Base-by-base conservation (phyloP, 192 early-diverging fungal species). In the Geranomyces variabilis region DNA sequence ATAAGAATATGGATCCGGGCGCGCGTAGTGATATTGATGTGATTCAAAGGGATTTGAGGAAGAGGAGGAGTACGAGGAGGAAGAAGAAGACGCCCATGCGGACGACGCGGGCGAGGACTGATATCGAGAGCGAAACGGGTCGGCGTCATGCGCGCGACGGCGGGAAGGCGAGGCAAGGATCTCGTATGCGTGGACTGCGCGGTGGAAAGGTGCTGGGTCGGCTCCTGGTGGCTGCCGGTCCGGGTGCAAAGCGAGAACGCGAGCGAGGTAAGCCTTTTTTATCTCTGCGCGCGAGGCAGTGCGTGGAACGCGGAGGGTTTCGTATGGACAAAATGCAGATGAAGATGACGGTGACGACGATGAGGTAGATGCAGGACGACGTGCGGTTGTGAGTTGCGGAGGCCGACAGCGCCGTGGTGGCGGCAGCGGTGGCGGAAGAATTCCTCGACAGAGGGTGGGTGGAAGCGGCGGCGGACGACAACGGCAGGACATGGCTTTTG, bases 201-300 rank as follows among this genome's bases (percentile, higher is more conserved):
- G 34, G 15, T 68, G 60, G 46, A 75, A 75, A 1, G 46, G 22
- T 63, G 67, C 73, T 6, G 44, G 34, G 0, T 75, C 45, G 44
- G 21, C 21, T 45, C 63, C 58, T 1, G 69, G 61, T 14, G 67
- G 65, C 36, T 62, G 60, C 58, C 91, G 78, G 79, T 93, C 91
- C 0, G 91, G 91, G 61, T 93, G 91, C 24, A 83, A 81, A 34
- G 79, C 72, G 55, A 93, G 75, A 0, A 90, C 91, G 45, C 81
- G 76, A n/a, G 79, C 84, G 66, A 91, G 86, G 80, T 96, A 96
- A 48, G 90, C 90, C 69, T 94, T 95, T 74, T 96, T 96, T 59
- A 96, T 91, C 51, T 92, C 90, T 9, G 81, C 80, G 30, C 81
- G 82, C 21, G 88, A 87, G 21, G 93, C 93, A 10, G 86, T 73